A percentile compares a stretch with the other conserved stretches of the same genome.
phyloP scores from a whole-genome alignment of 164 flowering plant genomes.

The Taxillus chinensis region DNA sequence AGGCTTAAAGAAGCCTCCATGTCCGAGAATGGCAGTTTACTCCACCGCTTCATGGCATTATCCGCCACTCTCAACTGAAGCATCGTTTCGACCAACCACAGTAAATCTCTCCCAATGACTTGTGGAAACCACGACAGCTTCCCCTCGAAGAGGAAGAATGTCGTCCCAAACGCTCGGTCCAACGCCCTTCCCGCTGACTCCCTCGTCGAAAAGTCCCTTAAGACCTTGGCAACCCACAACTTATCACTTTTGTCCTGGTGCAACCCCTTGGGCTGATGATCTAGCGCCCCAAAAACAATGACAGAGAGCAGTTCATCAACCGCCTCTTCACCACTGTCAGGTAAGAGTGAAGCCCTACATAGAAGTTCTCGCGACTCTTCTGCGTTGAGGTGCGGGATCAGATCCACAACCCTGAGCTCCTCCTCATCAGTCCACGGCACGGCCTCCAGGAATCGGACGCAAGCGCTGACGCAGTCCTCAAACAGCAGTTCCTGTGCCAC shows the following conservation, averaged over 20 bases:
- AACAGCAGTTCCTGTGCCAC: conserved; percentile 69
- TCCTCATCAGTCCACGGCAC: conserved; percentile 95
- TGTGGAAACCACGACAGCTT: conserved; percentile 20
- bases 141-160: conserved; percentile 61
- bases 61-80: conserved; percentile 83
- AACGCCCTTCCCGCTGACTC: conserved; percentile 64
- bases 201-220: conserved; percentile 63
- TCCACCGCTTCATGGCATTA: conserved; percentile 69
- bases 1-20: conserved; percentile 16
- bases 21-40: conserved; percentile 52
- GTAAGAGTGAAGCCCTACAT: conserved; percentile 44
- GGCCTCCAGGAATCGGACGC: conserved; percentile 69
- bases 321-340: conserved; percentile 10
- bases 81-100: conserved; percentile 95
- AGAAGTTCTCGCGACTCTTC: conserved; percentile 61
- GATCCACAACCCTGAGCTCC: conserved; percentile 40
- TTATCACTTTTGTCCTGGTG: conserved; percentile 19
- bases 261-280: conserved; percentile 48
- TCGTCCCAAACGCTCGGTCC: conserved; percentile 48
- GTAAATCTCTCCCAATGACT: conserved; percentile 41
- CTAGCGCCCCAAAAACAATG: conserved; percentile 45
- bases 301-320: conserved; percentile 70
- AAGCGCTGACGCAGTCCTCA: conserved; percentile 65
- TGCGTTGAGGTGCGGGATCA: conserved; percentile 43
- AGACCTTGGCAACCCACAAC: conserved; percentile 66